These are phyloP conservation scores for Amesomyces nigricolor DNA, from an alignment of 2,329 filamentous ascomycete genomes.

Conservation along the genomic window DNA sequence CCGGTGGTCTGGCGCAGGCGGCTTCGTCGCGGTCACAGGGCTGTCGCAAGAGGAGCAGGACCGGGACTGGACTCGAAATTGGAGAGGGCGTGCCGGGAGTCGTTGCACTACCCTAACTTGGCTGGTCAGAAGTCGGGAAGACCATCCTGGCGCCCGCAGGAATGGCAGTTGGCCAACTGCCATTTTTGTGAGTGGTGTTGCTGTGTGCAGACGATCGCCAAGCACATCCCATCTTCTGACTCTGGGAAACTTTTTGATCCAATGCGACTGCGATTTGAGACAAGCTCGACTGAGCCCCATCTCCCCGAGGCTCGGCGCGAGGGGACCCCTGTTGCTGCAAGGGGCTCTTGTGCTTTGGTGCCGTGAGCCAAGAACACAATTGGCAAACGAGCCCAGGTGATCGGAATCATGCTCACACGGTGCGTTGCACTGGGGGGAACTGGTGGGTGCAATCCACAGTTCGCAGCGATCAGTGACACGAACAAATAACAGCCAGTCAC, in stretches of 20 bases:
- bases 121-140: constrained; percentile 10
- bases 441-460: not conserved
- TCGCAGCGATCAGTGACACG: not conserved
- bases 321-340: constrained; percentile 12
- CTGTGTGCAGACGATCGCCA: not conserved
- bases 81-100: constrained; percentile 5
- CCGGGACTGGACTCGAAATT: constrained; percentile 16
- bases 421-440: not conserved
- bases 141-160: constrained; percentile 18
- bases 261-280: not conserved
- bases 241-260: constrained; percentile 10
- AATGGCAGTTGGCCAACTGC: constrained; percentile 22
- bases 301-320: not conserved
- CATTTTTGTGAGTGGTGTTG: not conserved
- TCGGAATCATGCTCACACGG: constrained; percentile 7
- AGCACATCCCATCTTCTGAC: not conserved
- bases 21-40: constrained; percentile 10
- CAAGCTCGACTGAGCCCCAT: constrained; percentile 10
- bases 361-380: not conserved
- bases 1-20: constrained; percentile 49
- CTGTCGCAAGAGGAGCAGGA: constrained; percentile 23
- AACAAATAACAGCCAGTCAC: not conserved
- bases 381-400: constrained; percentile 1
- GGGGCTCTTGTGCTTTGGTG: constrained; percentile 2
- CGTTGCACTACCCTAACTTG: constrained; percentile 8